phyloP scores from a whole-genome alignment of 768 basidiomycete species.

The Boletales sp. region DNA sequence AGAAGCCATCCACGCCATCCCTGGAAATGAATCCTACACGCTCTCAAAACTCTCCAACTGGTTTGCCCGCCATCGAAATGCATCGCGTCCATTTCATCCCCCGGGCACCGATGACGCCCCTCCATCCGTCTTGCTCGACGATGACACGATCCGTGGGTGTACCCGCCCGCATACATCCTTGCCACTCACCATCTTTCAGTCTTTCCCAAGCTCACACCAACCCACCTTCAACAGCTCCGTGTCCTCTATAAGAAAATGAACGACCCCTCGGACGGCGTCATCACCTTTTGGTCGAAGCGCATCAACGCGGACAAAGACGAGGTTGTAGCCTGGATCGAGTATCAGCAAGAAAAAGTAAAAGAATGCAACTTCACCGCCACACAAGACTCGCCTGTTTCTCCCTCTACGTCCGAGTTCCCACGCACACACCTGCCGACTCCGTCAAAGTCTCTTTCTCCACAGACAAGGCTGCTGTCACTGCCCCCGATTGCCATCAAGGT shows the following conservation, averaged over 20 bases:
- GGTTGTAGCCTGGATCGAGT: slow-evolving; percentile 24
- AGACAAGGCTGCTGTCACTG: slow-evolving; percentile 20
- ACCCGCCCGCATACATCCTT: neutral
- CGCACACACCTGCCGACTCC: slow-evolving; percentile 28
- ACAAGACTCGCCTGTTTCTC: slow-evolving; percentile 17
- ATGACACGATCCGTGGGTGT: slow-evolving; percentile 26
- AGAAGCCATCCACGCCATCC: slow-evolving; percentile 10
- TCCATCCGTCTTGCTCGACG: slow-evolving; percentile 9
- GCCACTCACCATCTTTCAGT: slow-evolving; percentile 15
- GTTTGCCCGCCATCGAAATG: slow-evolving; percentile 22
- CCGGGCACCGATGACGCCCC: no score
- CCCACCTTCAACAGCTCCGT: slow-evolving; percentile 21
- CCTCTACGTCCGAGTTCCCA: slow-evolving; percentile 6
- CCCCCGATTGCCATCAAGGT: slow-evolving; percentile 29
- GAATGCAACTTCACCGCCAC: neutral
- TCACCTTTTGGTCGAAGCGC: slow-evolving; percentile 26
- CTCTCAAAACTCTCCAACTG: slow-evolving; percentile 16
- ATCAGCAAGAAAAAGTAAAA: slow-evolving; percentile 26
- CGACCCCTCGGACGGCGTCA: slow-evolving; percentile 18
- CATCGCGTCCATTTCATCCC: neutral
- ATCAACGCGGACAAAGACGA: slow-evolving; percentile 17
- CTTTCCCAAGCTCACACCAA: slow-evolving; percentile 24
- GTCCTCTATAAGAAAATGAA: slow-evolving; percentile 11
- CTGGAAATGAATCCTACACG: slow-evolving; percentile 21
- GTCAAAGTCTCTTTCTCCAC: slow-evolving; percentile 23